Percentiles rank a stretch among this genome's conserved stretches.
phyloP scores from a whole-genome alignment of 2,329 filamentous ascomycete species.

The Trichoderma arundinaceum region DNA sequence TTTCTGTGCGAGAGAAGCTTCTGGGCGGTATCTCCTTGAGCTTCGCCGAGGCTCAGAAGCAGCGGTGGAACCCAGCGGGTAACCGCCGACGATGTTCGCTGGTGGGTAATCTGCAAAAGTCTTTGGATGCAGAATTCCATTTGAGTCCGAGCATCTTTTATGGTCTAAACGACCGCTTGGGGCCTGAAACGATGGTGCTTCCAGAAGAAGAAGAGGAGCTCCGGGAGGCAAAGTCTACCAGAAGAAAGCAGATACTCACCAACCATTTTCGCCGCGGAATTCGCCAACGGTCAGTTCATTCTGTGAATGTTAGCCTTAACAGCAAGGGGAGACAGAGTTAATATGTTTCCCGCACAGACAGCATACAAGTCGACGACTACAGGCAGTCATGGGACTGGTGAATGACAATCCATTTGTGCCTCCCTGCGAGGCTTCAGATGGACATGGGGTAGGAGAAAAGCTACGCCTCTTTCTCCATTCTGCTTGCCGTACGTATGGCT shows the following conservation, averaged over 20 bases:
- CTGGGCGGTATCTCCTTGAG: conserved; percentile 7
- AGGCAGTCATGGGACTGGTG: neutral
- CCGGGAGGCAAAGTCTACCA: neutral
- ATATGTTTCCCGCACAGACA: neutral
- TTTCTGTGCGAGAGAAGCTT: conserved; percentile 22
- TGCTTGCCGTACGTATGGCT: conserved; percentile 35
- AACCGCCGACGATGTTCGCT: neutral
- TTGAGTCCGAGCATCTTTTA: neutral
- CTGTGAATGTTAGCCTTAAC: too few species aligned
- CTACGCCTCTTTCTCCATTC: conserved; percentile 34
- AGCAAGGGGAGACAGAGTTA: neutral
- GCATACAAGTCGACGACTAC: neutral
- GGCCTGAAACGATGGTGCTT: neutral
- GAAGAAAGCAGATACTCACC: neutral
- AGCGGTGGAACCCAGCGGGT: neutral
- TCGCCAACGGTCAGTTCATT: neutral
- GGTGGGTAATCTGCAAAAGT: conserved; percentile 1
- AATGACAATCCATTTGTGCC: conserved; percentile 12
- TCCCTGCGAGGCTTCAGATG: neutral
- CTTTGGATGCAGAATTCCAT: neutral
- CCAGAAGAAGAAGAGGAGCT: neutral
- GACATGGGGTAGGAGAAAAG: neutral
- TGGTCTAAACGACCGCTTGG: neutral
- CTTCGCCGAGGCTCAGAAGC: neutral
- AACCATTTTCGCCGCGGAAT: conserved; percentile 3